Evolutionary conservation across 225 moss, liverwort and hornwort genomes (phyloP).

Genomic region (Marchantia polymorpha): DNA sequence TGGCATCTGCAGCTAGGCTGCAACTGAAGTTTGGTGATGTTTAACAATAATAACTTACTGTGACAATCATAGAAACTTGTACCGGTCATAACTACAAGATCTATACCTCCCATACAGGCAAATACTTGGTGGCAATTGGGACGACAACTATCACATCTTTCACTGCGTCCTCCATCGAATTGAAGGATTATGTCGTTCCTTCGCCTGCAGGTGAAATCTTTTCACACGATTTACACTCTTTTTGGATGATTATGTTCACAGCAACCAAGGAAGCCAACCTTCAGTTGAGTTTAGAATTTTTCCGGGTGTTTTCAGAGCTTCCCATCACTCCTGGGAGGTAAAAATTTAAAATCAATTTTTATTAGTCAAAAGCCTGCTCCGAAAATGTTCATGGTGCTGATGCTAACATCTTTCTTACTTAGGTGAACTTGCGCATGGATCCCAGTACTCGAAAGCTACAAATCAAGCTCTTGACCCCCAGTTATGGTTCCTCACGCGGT

Average conservation of each 20-base stretch:
- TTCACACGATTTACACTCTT: not conserved
- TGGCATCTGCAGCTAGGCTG: no score
- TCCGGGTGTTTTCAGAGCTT: no score
- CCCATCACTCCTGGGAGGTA: no score
- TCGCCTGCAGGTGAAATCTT: not conserved
- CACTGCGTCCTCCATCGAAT: constrained; percentile 23
- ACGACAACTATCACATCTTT: constrained; percentile 17
- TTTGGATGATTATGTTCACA: not conserved
- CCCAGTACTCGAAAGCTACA: not conserved
- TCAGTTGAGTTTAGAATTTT: no score
- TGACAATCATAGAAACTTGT: not conserved
- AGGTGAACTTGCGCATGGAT: not conserved
- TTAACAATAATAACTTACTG: no score
- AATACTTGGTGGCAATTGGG: constrained; percentile 34
- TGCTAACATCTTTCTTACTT: no score
- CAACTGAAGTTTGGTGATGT: no score
- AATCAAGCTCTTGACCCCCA: not conserved
- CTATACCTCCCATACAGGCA: not conserved
- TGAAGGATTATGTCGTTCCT: constrained; percentile 53
- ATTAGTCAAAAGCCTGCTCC: no score
- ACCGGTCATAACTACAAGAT: not conserved
- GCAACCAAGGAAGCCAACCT: not conserved
- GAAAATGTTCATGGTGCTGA: no score
- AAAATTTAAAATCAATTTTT: no score
- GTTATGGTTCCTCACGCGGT: not conserved